Base-by-base conservation (phyloP, 768 basidiomycete species). In the Sporobolomyces roseus region DNA sequence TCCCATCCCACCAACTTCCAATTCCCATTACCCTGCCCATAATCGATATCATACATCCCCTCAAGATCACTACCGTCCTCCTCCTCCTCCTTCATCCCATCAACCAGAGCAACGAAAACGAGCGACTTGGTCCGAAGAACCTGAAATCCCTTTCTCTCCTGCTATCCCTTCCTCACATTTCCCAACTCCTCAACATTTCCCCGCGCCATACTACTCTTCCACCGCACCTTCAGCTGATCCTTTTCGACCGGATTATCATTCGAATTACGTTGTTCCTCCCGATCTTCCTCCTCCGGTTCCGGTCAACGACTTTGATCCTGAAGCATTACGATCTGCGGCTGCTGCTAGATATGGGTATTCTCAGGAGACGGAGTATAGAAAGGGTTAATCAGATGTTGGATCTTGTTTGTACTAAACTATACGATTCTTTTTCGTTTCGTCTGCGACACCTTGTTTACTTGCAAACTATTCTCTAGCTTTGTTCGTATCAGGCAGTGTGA, bases 91-190 rank as follows among this genome's bases (percentile, higher is more conserved):
- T 46, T 21, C 6, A 46, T 7, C 45, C 21, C 12, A 21, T 46
- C 45, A 13, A 46, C 45, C 45, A 46, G 45, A 10, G 6, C 14
- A 10, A 19, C n/a, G 41, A 8, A 58, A 58, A 45, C 56, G 56
- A 8, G 56, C 56, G 29, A 58, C 56, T 17, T 58, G 56, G 56
- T 45, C 38, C 8, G 41, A 43, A 29, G 56, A 58, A 29, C 56
- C 56, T 41, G 10, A 41, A 41, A 9, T 41, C 17, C 38, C 17
- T 41, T 17, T 17, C 17, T 17, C 38, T 41, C 38, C 38, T 41
- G 10, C 38, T 41, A 9, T 17, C 17, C 38, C 38, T 9, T 17
- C 38, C 9, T 9, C 38, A 41, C 10, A 9, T 14, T 19, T 29
- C 21, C 16, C n/a, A 5, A 16, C 27, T 38, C 56, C 41, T 25